These are phyloP conservation scores for Primulina tabacum DNA, from an alignment of 257 asterid species.

Conservation along the genomic window DNA sequence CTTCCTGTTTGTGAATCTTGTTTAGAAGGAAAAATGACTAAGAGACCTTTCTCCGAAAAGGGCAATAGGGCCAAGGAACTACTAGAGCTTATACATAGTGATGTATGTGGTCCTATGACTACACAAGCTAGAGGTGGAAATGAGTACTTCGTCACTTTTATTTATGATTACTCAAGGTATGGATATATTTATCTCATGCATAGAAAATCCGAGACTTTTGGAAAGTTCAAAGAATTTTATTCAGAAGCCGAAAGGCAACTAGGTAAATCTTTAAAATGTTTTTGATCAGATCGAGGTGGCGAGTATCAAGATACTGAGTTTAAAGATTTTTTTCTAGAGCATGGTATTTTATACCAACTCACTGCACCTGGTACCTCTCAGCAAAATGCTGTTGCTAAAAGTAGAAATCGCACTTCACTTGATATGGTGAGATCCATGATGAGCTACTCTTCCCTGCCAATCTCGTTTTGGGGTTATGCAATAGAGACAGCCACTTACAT, in stretches of 20 bases:
- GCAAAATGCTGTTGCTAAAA: not conserved
- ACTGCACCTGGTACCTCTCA: not conserved
- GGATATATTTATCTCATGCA: not conserved
- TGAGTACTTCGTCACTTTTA: not conserved
- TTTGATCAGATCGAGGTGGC: not conserved
- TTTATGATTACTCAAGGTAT: not conserved
- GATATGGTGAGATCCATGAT: slow-evolving; percentile 3
- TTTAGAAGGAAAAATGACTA: too few relatives aligned
- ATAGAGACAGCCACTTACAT: not conserved
- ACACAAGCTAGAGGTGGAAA: not conserved
- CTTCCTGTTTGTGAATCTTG: too few relatives aligned
- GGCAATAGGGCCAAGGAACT: too few relatives aligned
- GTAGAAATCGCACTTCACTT: not conserved
- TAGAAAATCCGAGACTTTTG: not conserved
- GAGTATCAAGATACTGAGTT: not conserved
- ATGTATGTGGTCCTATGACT: not conserved
- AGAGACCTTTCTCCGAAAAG: too few relatives aligned
- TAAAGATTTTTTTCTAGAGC: not conserved
- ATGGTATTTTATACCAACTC: not conserved
- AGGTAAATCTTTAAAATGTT: not conserved
- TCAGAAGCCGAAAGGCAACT: not conserved
- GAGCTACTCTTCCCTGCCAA: not conserved
- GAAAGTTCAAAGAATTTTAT: not conserved
- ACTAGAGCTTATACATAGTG: too few relatives aligned
- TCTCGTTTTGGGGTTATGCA: not conserved